A percentile compares a stretch with the other conserved stretches of the same genome.
Conservation (phyloP, 2,329 filamentous ascomycete genomes). For the Colletotrichum melonis region DNA sequence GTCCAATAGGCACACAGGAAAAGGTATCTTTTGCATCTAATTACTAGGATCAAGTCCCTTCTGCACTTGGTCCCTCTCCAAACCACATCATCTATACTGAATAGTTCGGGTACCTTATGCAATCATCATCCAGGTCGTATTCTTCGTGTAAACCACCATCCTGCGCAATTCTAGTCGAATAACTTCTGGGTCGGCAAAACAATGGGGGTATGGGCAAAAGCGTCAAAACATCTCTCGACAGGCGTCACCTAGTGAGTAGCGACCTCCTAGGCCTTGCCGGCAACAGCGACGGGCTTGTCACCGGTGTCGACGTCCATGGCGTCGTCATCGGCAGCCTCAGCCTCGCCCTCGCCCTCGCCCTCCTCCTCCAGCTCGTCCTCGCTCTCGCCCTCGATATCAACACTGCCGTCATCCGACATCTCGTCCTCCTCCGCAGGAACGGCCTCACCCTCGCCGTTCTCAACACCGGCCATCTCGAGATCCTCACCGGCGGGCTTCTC, state of each 20-base stretch:
- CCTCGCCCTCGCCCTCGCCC: slow-evolving; percentile 50
- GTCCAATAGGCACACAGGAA: neutral
- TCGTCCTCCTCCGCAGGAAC: slow-evolving; percentile 73
- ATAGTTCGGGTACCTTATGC: slow-evolving; percentile 27
- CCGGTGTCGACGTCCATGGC: slow-evolving; percentile 63
- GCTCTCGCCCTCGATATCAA: slow-evolving; percentile 83
- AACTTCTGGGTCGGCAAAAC: slow-evolving; percentile 18
- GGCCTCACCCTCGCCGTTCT: slow-evolving; percentile 57
- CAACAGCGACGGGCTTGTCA: slow-evolving; percentile 47
- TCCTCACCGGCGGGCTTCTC: slow-evolving; percentile 69
- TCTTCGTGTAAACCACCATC: slow-evolving; percentile 35
- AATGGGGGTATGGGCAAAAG: slow-evolving; percentile 35
- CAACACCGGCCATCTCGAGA: slow-evolving; percentile 79
- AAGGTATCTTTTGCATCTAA: slow-evolving; percentile 31
- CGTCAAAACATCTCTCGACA: slow-evolving; percentile 19
- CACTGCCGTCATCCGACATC: slow-evolving; percentile 78
- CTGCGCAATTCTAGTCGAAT: slow-evolving; percentile 24
- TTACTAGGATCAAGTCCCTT: slow-evolving; percentile 11
- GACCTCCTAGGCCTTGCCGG: slow-evolving; percentile 46
- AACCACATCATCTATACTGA: slow-evolving; percentile 21
- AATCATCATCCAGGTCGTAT: slow-evolving; percentile 35
- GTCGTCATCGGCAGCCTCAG: slow-evolving; percentile 51
- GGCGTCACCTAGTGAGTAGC: slow-evolving; percentile 33
- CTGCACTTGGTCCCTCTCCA: slow-evolving; percentile 6
- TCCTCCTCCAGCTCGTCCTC: slow-evolving; percentile 79